phyloP scores from a whole-genome alignment of 257 asterid genomes.

The Nicotiana knightiana region DNA sequence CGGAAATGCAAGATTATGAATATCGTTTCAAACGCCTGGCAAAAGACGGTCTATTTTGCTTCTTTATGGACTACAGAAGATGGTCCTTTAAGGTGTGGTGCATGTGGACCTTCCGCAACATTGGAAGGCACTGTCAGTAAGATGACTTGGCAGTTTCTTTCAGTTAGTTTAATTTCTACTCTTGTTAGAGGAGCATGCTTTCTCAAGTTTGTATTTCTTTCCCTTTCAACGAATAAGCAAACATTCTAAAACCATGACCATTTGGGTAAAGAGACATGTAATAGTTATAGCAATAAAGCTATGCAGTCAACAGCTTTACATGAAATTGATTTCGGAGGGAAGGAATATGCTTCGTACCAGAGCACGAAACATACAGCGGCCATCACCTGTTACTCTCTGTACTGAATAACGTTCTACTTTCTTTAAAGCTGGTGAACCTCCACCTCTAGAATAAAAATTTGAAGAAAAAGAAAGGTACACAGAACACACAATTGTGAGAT shows the following conservation, averaged over 20 bases:
- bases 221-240: not conserved
- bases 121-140: not conserved
- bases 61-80: not conserved
- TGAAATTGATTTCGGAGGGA: not conserved
- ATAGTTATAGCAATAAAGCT: not conserved
- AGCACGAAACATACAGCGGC: conserved; percentile 93
- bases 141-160: not conserved
- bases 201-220: not conserved
- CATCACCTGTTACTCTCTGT: conserved; percentile 87
- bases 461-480: too few species aligned
- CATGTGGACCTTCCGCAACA: not conserved
- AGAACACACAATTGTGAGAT: not conserved
- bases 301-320: not conserved
- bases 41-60: not conserved
- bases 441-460: conserved; percentile 28
- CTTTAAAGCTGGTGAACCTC: conserved; percentile 57
- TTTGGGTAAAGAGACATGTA: not conserved
- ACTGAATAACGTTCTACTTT: conserved; percentile 70
- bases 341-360: conserved; percentile 47
- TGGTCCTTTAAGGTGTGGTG: not conserved
- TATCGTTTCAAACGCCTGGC: not conserved
- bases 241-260: not conserved
- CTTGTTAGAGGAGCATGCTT: not conserved
- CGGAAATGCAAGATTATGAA: not conserved
- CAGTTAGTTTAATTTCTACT: not conserved